Conservation (phyloP, 2,329 filamentous ascomycete genomes). For the Helotiales sp. region DNA sequence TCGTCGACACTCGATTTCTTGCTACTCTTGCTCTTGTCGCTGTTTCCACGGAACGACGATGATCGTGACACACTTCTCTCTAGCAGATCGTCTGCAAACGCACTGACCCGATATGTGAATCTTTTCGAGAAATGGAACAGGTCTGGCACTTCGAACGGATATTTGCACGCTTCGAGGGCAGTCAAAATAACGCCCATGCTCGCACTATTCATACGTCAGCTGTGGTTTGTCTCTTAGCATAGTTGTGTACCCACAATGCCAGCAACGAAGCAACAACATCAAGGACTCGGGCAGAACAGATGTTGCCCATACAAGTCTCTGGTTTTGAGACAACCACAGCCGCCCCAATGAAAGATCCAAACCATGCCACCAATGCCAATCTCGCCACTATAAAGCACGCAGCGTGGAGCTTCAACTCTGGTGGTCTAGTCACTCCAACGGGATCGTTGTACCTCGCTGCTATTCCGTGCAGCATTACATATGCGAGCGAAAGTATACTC, state of each 20-base stretch:
- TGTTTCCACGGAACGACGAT: conserved; percentile 13
- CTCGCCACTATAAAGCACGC: conserved; percentile 29
- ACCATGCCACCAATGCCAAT: conserved; percentile 24
- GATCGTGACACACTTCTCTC: conserved; percentile 21
- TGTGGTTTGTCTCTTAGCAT: background rate
- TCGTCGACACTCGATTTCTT: conserved; percentile 12
- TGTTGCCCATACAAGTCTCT: conserved; percentile 12
- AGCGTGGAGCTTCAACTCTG: conserved; percentile 23
- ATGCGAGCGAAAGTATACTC: conserved; percentile 23
- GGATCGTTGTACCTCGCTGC: conserved; percentile 23
- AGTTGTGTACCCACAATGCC: conserved; percentile 24
- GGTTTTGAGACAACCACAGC: conserved; percentile 22
- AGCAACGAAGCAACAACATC: conserved; percentile 23
- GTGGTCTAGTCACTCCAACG: conserved; percentile 22
- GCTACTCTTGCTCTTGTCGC: conserved; percentile 2
- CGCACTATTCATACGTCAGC: conserved; percentile 14
- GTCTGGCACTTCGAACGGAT: conserved; percentile 24
- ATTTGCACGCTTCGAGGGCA: conserved; percentile 29
- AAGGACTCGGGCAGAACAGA: conserved; percentile 21
- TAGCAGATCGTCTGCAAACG: conserved; percentile 22
- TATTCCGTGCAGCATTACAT: conserved; percentile 24
- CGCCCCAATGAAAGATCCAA: conserved; percentile 21
- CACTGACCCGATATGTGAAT: conserved; percentile 20
- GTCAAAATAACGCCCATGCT: conserved; percentile 27
- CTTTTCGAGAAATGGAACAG: conserved; percentile 7